Percentiles rank a stretch among this genome's conserved stretches.
Evolutionary conservation across 768 basidiomycete species (phyloP).

Genomic region (Mycena leptocephala): DNA sequence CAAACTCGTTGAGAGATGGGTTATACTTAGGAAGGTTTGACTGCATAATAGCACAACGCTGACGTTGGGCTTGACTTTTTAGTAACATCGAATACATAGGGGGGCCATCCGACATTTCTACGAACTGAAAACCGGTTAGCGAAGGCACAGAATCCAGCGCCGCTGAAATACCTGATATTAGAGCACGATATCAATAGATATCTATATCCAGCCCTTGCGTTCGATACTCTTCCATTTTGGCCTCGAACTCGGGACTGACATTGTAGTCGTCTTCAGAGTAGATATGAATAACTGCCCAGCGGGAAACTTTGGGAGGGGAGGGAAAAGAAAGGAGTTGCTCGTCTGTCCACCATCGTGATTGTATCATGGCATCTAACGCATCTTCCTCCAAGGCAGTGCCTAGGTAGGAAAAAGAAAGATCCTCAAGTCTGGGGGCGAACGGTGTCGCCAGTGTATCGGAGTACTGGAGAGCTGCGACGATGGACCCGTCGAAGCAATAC

Average conservation of each 20-base stretch:
- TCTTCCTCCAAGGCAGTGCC: neutral
- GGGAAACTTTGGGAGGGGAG: slow-evolving; percentile 2
- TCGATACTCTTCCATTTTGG: neutral
- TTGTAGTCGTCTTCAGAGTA: neutral
- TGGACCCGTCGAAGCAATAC: neutral
- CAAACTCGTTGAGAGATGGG: too few relatives aligned
- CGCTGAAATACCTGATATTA: too few relatives aligned
- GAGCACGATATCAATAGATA: too few relatives aligned
- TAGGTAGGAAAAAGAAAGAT: neutral
- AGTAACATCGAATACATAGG: too few relatives aligned
- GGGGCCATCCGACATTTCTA: too few relatives aligned
- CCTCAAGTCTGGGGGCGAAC: slow-evolving; percentile 8
- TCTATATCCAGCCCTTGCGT: slow-evolving; percentile 13
- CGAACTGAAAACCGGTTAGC: too few relatives aligned
- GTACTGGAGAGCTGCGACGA: slow-evolving; percentile 5
- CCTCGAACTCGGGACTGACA: neutral
- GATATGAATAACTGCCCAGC: slow-evolving; percentile 3
- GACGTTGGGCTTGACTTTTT: too few relatives aligned
- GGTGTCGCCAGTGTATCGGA: neutral
- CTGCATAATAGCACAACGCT: too few relatives aligned
- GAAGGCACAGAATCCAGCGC: too few relatives aligned
- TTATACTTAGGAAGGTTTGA: too few relatives aligned
- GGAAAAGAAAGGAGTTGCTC: slow-evolving; percentile 9
- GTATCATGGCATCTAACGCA: slow-evolving; percentile 14
- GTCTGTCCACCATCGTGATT: slow-evolving; percentile 30